Conservation (phyloP, 1,284 basidiomycete genomes). For the Paramarasmius palmivorus region DNA sequence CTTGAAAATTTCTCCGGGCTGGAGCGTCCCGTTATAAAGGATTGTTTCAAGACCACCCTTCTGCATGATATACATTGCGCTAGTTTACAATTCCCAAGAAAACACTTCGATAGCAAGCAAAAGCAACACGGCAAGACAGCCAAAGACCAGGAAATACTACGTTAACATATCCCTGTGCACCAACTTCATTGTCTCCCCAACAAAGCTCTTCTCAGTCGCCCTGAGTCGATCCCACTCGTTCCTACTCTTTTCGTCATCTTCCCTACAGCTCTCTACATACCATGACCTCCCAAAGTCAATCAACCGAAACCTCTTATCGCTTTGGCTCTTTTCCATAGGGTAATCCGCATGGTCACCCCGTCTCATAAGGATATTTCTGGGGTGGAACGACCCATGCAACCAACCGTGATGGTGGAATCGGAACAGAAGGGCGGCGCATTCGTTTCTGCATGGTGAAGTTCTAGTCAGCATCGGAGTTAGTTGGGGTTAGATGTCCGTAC, state of each 20-base stretch:
- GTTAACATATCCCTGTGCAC: too few species aligned
- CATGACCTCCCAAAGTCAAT: background rate
- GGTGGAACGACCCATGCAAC: slow-evolving; percentile 41
- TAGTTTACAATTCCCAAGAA: too few species aligned
- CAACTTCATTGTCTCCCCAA: background rate
- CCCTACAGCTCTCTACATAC: background rate
- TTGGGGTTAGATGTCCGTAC: too few species aligned
- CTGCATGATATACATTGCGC: too few species aligned
- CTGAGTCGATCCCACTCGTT: background rate
- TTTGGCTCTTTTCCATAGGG: background rate
- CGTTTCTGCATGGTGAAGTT: too few species aligned
- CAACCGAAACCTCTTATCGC: background rate
- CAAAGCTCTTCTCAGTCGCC: background rate
- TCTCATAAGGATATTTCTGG: slow-evolving; percentile 43
- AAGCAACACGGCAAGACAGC: too few species aligned
- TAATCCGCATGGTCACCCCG: background rate
- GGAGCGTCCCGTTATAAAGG: too few species aligned
- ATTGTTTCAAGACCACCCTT: too few species aligned
- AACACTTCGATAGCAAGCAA: too few species aligned
- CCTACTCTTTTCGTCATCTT: background rate
- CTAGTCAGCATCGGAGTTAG: too few species aligned
- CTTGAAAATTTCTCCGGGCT: too few species aligned
- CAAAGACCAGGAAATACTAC: too few species aligned
- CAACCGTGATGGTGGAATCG: slow-evolving; percentile 42
- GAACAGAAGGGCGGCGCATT: slow-evolving; percentile 39